Evolutionary conservation across 306 rosid species (phyloP).

Genomic region (Gleditsia sinensis): DNA sequence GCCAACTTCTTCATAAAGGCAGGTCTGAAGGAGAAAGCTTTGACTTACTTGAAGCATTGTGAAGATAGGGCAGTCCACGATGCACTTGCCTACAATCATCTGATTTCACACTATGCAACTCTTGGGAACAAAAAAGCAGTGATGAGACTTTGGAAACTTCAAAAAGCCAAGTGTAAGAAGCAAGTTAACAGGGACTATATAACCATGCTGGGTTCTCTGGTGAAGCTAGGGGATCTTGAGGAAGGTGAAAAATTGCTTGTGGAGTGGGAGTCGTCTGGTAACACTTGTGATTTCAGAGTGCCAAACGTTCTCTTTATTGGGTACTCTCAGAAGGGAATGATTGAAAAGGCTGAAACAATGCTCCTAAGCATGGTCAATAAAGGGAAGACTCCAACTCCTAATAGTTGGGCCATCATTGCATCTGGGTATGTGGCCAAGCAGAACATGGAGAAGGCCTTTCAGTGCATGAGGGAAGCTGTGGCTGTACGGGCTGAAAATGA

Average conservation of each 20-base stretch:
- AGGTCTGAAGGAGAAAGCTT: constrained; percentile 56
- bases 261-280: constrained; percentile 69
- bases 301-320: constrained; percentile 56
- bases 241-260: constrained; percentile 50
- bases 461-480: constrained; percentile 63
- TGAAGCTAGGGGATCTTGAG: constrained; percentile 64
- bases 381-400: constrained; percentile 70
- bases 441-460: constrained; percentile 68
- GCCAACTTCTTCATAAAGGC: constrained; percentile 62
- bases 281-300: constrained; percentile 63
- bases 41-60: constrained; percentile 52
- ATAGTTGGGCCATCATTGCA: constrained; percentile 75
- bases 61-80: constrained; percentile 52
- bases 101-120: constrained; percentile 57
- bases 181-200: constrained; percentile 65
- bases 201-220: constrained; percentile 62
- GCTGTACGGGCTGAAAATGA: constrained; percentile 42
- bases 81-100: constrained; percentile 54
- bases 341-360: constrained; percentile 54
- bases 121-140: constrained; percentile 53
- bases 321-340: constrained; percentile 47
- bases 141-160: constrained; percentile 66
- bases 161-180: constrained; percentile 57
- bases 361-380: constrained; percentile 40
- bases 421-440: constrained; percentile 57